Evolutionary conservation across 495 filamentous ascomycete species (phyloP).

Genomic region (Annulohypoxylon stygium): DNA sequence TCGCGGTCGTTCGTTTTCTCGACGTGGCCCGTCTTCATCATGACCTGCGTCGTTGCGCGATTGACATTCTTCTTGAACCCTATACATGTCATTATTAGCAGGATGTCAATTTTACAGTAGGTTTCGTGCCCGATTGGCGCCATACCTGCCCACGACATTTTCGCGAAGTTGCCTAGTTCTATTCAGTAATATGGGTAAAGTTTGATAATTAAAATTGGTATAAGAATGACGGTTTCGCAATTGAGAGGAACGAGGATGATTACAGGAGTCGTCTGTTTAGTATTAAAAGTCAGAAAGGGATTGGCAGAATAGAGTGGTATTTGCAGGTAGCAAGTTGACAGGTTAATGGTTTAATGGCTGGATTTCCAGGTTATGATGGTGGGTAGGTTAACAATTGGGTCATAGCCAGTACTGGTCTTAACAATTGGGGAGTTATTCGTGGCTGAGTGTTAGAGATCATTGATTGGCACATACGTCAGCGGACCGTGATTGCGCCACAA

Average conservation of each 20-base stretch:
- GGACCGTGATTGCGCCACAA: neutral
- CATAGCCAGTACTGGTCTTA: neutral
- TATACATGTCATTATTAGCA: constrained; percentile 51
- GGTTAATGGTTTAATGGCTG: neutral
- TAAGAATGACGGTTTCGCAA: neutral
- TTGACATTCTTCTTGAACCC: constrained; percentile 99
- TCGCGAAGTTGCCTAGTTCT: constrained; percentile 48
- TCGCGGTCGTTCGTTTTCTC: constrained; percentile 98
- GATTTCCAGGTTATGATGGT: constrained; percentile 9
- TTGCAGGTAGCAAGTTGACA: constrained; percentile 11
- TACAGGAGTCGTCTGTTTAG: constrained; percentile 9
- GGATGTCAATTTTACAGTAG: constrained; percentile 6
- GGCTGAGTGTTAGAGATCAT: constrained; percentile 32
- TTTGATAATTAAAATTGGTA: neutral
- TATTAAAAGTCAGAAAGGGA: constrained; percentile 24
- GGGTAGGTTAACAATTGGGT: constrained; percentile 27
- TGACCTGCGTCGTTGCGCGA: constrained; percentile 98
- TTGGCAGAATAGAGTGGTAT: constrained; percentile 35
- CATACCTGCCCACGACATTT: constrained; percentile 73
- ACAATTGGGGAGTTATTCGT: neutral
- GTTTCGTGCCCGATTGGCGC: constrained; percentile 22
- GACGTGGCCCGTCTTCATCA: constrained; percentile 99
- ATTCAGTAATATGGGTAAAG: neutral
- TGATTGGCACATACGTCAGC: constrained; percentile 15
- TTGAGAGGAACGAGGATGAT: neutral